phyloP scores from a whole-genome alignment of 2,329 filamentous ascomycete genomes.

The Coniella lustricola region DNA sequence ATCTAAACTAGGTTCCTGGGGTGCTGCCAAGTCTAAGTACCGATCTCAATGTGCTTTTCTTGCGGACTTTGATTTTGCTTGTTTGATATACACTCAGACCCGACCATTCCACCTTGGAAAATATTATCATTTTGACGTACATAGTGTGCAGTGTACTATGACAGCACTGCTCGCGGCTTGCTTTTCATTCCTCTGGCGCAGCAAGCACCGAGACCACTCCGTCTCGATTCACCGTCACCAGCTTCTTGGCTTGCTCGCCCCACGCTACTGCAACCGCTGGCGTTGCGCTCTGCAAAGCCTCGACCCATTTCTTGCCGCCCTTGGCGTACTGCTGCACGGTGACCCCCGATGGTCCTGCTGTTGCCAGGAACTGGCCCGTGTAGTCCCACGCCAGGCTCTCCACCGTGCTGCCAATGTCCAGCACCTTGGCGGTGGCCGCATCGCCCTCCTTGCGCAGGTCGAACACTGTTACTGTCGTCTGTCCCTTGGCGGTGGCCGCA shows the following conservation, averaged over 20 bases:
- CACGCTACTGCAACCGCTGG: conserved; percentile 68
- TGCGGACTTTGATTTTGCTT: too few species aligned
- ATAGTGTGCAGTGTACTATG: too few species aligned
- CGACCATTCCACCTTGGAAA: too few species aligned
- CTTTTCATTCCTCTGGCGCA: conserved; percentile 35
- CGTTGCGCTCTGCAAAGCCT: conserved; percentile 71
- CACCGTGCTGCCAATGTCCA: conserved; percentile 76
- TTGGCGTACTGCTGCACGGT: conserved; percentile 89
- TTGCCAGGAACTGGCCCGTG: conserved; percentile 85
- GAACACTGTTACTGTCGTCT: conserved; percentile 77
- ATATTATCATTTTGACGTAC: too few species aligned
- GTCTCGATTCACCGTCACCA: conserved; percentile 68
- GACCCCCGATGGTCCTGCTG: conserved; percentile 70
- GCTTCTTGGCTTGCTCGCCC: conserved; percentile 66
- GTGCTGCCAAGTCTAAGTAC: too few species aligned
- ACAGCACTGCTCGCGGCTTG: neutral
- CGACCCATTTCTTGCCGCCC: conserved; percentile 78
- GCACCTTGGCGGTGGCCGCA: conserved; percentile 70
- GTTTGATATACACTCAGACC: too few species aligned
- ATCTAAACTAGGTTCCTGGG: too few species aligned
- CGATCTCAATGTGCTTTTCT: too few species aligned
- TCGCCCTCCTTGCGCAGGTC: conserved; percentile 89
- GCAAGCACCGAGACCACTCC: conserved; percentile 69
- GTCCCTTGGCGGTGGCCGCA: conserved; percentile 70
- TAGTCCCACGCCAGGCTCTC: conserved; percentile 84